Evolutionary conservation across 1,139 yeast species (phyloP).

Genomic region (Geotrichum klebahnii): DNA sequence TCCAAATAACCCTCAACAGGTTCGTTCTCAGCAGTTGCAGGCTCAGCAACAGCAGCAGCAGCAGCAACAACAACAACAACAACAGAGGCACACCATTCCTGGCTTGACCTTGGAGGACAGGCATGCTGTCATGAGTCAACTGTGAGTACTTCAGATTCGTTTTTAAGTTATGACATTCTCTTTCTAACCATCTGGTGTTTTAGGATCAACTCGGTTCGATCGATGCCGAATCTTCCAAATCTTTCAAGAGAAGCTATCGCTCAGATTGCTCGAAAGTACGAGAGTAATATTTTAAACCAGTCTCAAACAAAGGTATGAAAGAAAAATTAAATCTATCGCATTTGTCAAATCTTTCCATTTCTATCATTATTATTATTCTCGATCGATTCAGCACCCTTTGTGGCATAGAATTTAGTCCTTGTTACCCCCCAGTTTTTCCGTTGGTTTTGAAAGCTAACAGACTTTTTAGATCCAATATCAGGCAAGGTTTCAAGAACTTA

Average conservation of each 20-base stretch:
- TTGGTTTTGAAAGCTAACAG: too few species aligned
- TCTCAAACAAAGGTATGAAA: constrained; percentile 7
- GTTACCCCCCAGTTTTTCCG: too few species aligned
- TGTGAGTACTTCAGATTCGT: constrained; percentile 1
- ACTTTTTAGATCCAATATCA: constrained; percentile 5
- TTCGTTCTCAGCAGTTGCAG: too few species aligned
- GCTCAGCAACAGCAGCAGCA: constrained; percentile 5
- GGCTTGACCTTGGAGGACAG: constrained; percentile 8
- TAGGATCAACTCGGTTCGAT: background rate
- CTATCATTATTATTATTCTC: background rate
- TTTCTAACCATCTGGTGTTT: background rate
- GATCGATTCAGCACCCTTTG: too few species aligned
- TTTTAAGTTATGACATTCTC: too few species aligned
- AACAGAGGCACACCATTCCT: background rate
- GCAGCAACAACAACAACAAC: too few species aligned
- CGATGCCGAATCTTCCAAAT: constrained; percentile 5
- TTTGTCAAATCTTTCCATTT: background rate
- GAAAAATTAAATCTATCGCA: too few species aligned
- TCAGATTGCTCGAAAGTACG: constrained; percentile 4
- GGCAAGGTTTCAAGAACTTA: constrained; percentile 5
- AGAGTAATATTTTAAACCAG: background rate
- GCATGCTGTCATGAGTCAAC: constrained; percentile 5
- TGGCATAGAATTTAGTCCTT: too few species aligned
- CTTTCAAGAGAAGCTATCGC: background rate
- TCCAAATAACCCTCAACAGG: too few species aligned